Evolutionary conservation across 1,284 basidiomycete genomes (phyloP).

Genomic region (Athelia psychrophila): DNA sequence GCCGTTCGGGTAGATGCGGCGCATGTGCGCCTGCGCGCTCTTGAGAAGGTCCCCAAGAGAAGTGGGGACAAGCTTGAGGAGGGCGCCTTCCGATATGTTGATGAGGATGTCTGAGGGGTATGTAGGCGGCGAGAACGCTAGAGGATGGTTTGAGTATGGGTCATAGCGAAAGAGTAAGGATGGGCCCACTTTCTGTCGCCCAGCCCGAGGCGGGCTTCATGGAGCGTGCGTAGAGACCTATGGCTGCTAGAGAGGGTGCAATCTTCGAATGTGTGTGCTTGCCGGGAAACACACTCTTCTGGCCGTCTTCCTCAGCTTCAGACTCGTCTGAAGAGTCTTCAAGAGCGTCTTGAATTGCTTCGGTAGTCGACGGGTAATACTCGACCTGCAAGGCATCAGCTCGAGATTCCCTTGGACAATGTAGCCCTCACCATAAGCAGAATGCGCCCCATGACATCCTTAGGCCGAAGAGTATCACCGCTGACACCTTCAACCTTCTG

Average conservation of each 20-base stretch:
- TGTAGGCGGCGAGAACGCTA: constrained; percentile 24
- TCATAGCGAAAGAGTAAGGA: not conserved
- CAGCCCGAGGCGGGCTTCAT: constrained; percentile 54
- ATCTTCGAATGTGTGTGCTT: constrained; percentile 34
- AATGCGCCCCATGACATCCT: constrained; percentile 50
- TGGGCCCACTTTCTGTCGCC: constrained; percentile 37
- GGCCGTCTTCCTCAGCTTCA: constrained; percentile 10
- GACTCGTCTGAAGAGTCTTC: constrained; percentile 5
- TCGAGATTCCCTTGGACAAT: constrained; percentile 2
- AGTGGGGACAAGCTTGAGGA: constrained; percentile 38
- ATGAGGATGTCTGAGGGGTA: constrained; percentile 49
- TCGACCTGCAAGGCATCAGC: constrained; percentile 40
- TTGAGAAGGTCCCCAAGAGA: constrained; percentile 31
- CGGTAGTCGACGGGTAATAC: constrained; percentile 41
- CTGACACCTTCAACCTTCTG: constrained; percentile 31
- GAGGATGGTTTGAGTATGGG: not conserved
- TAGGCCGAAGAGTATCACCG: constrained; percentile 37
- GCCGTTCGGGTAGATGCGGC: constrained; percentile 59
- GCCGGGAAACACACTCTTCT: not conserved
- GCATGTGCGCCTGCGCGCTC: constrained; percentile 43
- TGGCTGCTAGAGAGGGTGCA: constrained; percentile 42
- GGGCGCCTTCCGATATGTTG: constrained; percentile 57
- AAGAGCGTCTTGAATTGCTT: constrained; percentile 1
- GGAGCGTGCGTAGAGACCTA: constrained; percentile 56
- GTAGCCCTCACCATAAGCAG: constrained; percentile 50